phyloP scores from a whole-genome alignment of 306 rosid species.

The Quercus gilva region DNA sequence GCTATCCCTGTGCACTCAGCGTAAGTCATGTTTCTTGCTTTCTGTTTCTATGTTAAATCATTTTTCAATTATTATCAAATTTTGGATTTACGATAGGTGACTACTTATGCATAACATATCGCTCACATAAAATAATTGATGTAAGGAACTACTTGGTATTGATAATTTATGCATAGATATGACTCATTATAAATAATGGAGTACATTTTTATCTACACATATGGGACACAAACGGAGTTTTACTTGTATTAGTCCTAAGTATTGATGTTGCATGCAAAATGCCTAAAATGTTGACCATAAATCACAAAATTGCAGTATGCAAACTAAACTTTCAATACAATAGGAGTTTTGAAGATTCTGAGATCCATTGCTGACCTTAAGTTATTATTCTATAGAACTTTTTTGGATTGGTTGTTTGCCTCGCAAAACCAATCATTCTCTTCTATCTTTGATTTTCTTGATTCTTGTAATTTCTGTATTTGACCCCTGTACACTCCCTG shows the following conservation, averaged over 20 bases:
- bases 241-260: background rate
- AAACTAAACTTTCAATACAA: background rate
- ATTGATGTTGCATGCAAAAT: background rate
- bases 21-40: constrained; percentile 39
- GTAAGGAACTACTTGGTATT: background rate
- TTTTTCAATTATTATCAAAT: background rate
- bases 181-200: background rate
- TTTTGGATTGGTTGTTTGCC: too few relatives aligned
- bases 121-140: background rate
- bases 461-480: too few relatives aligned
- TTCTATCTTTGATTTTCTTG: too few relatives aligned
- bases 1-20: constrained; percentile 94
- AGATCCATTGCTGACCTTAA: too few relatives aligned
- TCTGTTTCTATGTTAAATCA: background rate
- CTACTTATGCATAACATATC: background rate
- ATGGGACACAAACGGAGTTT: background rate
- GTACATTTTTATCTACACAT: background rate
- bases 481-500: too few relatives aligned
- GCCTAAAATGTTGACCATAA: too few relatives aligned
- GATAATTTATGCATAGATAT: background rate
- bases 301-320: background rate
- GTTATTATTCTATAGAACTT: too few relatives aligned
- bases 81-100: background rate
- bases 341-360: too few relatives aligned
- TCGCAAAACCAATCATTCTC: too few relatives aligned